Evolutionary conservation across 106 monocot genomes (phyloP).

Genomic region (Dendrobium officinale): DNA sequence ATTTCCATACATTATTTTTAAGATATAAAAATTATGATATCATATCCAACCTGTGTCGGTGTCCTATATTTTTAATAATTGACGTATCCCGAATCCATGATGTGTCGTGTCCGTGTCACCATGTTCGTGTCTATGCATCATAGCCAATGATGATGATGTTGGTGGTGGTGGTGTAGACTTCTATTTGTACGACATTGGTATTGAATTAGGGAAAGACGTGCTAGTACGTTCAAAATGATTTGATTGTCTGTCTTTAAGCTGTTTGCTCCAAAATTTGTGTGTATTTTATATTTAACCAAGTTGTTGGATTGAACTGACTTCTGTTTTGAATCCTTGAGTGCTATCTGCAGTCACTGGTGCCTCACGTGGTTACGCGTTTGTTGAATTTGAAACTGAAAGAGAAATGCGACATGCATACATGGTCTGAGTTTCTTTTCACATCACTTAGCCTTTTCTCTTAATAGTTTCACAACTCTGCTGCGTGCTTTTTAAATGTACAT

Average conservation of each 20-base stretch:
- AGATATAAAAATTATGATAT: too few species aligned
- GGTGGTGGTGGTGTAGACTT: background rate
- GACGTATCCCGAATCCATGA: too few species aligned
- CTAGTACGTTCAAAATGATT: background rate
- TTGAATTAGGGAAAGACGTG: background rate
- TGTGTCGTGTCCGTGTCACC: too few species aligned
- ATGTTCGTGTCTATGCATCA: too few species aligned
- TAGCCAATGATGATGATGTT: background rate
- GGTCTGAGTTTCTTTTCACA: conserved; percentile 24
- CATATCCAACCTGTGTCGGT: too few species aligned
- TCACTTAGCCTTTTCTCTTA: background rate
- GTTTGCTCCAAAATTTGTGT: background rate
- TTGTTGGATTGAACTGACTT: background rate
- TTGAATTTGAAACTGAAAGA: conserved; percentile 90
- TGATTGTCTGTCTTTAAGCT: background rate
- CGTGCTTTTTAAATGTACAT: background rate
- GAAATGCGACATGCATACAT: conserved; percentile 87
- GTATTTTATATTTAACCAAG: background rate
- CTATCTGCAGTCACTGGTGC: conserved; percentile 75
- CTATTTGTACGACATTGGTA: background rate
- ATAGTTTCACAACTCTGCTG: background rate
- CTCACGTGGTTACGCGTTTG: conserved; percentile 90
- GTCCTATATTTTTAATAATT: too few species aligned
- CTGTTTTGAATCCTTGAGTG: conserved; percentile 8
- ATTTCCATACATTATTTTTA: too few species aligned